A percentile compares a stretch with the other conserved stretches of the same genome.
Conservation (phyloP, 179 eudicot genomes). For the Gypsophila paniculata region DNA sequence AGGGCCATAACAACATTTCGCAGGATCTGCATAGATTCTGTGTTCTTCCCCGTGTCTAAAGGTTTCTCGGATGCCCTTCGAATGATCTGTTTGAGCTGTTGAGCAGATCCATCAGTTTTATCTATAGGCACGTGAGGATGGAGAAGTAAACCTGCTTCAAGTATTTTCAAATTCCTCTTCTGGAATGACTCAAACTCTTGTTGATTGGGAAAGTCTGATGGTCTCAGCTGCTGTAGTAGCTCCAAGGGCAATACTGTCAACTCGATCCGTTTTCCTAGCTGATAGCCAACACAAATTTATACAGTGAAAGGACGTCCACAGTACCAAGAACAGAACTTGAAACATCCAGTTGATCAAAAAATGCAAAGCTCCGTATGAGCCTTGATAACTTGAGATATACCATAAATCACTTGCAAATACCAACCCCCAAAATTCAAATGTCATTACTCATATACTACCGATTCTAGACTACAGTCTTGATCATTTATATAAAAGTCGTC, state of each 20-base stretch:
- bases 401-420: too few species aligned
- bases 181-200: conserved; percentile 72
- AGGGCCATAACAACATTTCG: conserved; percentile 56
- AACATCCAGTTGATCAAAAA: background rate
- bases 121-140: conserved; percentile 68
- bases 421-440: too few species aligned
- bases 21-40: conserved; percentile 59
- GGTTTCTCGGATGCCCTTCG: conserved; percentile 48
- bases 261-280: conserved; percentile 83
- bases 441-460: too few species aligned
- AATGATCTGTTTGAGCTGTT: conserved; percentile 60
- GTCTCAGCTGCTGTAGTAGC: conserved; percentile 67
- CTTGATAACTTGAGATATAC: background rate
- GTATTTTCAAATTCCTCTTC: conserved; percentile 65
- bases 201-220: conserved; percentile 66
- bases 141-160: conserved; percentile 81
- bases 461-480: background rate
- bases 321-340: background rate
- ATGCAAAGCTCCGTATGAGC: too few species aligned
- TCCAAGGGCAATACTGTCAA: conserved; percentile 75
- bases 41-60: conserved; percentile 65
- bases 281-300: conserved; percentile 22
- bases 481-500: background rate
- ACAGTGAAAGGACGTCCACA: background rate
- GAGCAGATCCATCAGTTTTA: conserved; percentile 44